These are phyloP conservation scores for Paratinospora sagittata DNA, from an alignment of 164 flowering plant genomes.

Conservation along the genomic window DNA sequence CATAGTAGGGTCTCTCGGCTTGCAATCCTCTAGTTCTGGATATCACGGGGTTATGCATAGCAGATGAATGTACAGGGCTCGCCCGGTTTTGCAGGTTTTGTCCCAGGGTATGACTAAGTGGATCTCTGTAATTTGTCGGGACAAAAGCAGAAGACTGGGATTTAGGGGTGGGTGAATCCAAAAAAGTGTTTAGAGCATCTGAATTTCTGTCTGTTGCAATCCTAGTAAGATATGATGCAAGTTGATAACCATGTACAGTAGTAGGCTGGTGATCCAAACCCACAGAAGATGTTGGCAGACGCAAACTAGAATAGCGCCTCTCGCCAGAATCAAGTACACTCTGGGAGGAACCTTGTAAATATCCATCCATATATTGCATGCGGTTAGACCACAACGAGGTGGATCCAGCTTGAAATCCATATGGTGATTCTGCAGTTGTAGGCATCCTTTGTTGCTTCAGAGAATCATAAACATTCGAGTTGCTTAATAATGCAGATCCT, in stretches of 20 bases:
- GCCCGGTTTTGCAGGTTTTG: constrained; percentile 46
- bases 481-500: constrained; percentile 33
- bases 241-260: constrained; percentile 82
- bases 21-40: constrained; percentile 46
- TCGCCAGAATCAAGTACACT: constrained; percentile 39
- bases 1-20: constrained; percentile 43
- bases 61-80: constrained; percentile 37
- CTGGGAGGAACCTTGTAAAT: constrained; percentile 38
- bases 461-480: constrained; percentile 21
- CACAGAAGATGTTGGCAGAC: constrained; percentile 54
- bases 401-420: constrained; percentile 48
- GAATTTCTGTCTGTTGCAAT: constrained; percentile 38
- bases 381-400: constrained; percentile 42
- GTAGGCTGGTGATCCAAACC: constrained; percentile 75
- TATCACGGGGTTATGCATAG: constrained; percentile 39
- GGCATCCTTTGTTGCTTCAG: constrained; percentile 35
- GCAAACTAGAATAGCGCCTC: constrained; percentile 78
- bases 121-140: constrained; percentile 39
- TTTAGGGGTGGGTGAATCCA: constrained; percentile 35
- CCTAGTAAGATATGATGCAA: constrained; percentile 53
- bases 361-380: constrained; percentile 46
- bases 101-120: constrained; percentile 33
- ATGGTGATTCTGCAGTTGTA: constrained; percentile 38
- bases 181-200: constrained; percentile 29
- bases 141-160: constrained; percentile 42